Evolutionary conservation across 495 filamentous ascomycete species (phyloP).

Genomic region (Xylaria scruposa): DNA sequence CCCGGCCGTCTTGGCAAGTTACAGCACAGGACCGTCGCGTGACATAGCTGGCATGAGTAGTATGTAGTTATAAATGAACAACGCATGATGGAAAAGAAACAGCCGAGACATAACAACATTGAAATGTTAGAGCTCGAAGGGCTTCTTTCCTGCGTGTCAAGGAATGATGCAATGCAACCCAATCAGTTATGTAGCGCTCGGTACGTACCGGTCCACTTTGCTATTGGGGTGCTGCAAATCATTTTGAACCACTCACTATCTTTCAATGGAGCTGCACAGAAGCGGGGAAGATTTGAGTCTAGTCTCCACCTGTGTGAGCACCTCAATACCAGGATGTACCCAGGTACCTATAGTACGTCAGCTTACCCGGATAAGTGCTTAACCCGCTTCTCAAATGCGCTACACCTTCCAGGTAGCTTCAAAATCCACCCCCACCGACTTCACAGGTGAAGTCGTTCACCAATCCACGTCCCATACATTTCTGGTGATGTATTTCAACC

Average conservation of each 20-base stretch:
- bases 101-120: not conserved
- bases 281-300: not conserved
- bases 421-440: not conserved
- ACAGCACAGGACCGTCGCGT: not conserved
- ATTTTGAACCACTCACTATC: conserved; percentile 1
- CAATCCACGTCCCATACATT: not conserved
- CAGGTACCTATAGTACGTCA: no score
- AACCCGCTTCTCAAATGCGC: not conserved
- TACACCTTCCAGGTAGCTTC: not conserved
- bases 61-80: not conserved
- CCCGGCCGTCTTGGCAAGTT: not conserved
- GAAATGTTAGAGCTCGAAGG: not conserved
- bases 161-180: conserved; percentile 17
- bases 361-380: conserved; percentile 10
- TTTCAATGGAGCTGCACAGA: not conserved
- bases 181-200: not conserved
- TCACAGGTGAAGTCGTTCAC: not conserved
- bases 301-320: no score
- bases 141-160: conserved; percentile 5
- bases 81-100: not conserved
- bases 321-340: no score
- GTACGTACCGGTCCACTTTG: conserved; percentile 9
- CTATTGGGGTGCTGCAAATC: conserved; percentile 10
- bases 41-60: not conserved
- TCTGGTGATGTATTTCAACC: not conserved